Percentiles rank a stretch among this genome's conserved stretches.
Conservation (phyloP, 1,139 yeast species). For the Geotrichum carabidarum region DNA sequence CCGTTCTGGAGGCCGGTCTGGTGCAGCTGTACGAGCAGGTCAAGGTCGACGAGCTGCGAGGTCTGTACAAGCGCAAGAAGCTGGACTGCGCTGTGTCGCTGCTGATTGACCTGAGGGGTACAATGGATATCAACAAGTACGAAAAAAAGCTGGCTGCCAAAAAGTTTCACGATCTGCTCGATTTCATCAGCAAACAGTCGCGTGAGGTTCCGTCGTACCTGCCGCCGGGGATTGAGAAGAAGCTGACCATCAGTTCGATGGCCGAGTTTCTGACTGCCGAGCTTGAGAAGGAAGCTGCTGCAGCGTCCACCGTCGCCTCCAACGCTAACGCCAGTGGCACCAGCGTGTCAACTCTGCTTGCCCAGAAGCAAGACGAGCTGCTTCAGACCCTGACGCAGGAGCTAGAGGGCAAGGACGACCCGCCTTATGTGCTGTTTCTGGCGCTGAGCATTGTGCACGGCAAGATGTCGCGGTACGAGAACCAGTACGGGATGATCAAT, state of each 20-base stretch:
- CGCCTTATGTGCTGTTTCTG: conserved; percentile 31
- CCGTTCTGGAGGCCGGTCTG: too few relatives aligned
- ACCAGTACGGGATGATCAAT: conserved; percentile 24
- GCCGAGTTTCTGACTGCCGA: not conserved
- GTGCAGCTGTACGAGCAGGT: not conserved
- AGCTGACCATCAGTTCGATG: not conserved
- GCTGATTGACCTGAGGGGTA: conserved; percentile 21
- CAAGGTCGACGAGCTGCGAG: not conserved
- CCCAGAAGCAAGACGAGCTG: conserved; percentile 17
- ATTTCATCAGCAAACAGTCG: not conserved
- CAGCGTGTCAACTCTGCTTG: conserved; percentile 5
- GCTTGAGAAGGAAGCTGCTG: not conserved
- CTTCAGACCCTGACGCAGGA: conserved; percentile 20
- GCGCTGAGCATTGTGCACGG: conserved; percentile 29
- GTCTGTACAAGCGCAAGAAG: not conserved
- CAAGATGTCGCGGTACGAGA: conserved; percentile 16
- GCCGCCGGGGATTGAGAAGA: not conserved
- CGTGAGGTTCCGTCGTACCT: not conserved
- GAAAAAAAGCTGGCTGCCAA: conserved; percentile 22
- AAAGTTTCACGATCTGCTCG: conserved; percentile 20
- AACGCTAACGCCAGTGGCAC: not conserved
- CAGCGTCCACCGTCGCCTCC: not conserved
- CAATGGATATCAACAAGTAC: conserved; percentile 12
- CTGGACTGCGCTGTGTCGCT: conserved; percentile 4
- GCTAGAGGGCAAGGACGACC: conserved; percentile 25